Evolutionary conservation across 2,329 filamentous ascomycete species (phyloP), one percentile per base, ranked within the genome.

Genomic region (Uncinocarpus reesii): DNA sequence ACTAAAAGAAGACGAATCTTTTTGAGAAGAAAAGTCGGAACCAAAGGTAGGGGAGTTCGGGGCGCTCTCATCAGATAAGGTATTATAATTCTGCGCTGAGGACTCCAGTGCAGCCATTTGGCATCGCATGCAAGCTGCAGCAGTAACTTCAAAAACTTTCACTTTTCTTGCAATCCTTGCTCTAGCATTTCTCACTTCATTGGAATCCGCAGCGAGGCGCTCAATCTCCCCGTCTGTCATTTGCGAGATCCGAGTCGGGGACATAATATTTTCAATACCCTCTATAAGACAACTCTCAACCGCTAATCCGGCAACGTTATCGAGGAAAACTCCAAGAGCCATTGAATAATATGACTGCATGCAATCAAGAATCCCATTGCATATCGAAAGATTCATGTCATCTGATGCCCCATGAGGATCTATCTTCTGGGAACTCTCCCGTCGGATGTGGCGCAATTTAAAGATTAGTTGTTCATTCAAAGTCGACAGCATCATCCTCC

Each of bases 271-370:
- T 8, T 61, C 60, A 0, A 69, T 51, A 2, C 61, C 61, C 37
- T 55, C 58, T 21, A 68, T 57, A 7, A 69, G 59, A 38, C 64
- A 66, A 42, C 63, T 64, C 54, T 68, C 65, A 24, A 68, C 53
- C 1, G 62, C 65, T 11, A 68, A 55, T 21, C 59, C 52, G 6
- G 64, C 59, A 6, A 68, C 55, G 35, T 68, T 68, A 36, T 68
- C 62, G 2, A 62, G 58, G 52, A 69, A 68, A 15, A 55, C 57
- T n/a, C 57, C 51, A 2, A 62, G 50, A 35, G 60, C 57, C 37
- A 58, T 52, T 24, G 55, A 35, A 44, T 59, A 60, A 42, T 59
- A 60, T 10, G 56, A 52, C 44, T 48, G 53, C 47, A 56, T 59
- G 35, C 52, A 55, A 38, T 56, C 56, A 20, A 60, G 51, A 24